These are phyloP conservation scores for Excoecaria agallocha DNA, from an alignment of 345 rosid genomes.

Conservation along the genomic window DNA sequence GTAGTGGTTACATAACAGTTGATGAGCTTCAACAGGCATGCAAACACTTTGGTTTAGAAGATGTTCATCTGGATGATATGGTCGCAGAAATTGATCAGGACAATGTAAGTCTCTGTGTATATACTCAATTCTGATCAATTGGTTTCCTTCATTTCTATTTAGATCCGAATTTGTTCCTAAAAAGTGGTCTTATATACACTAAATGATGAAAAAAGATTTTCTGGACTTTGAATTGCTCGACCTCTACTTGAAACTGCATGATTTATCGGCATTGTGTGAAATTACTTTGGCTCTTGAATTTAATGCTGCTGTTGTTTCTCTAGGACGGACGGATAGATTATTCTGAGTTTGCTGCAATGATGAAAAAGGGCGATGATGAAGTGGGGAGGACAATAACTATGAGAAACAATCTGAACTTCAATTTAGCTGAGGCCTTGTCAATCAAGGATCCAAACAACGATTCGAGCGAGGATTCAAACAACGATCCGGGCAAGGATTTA, in stretches of 20 bases:
- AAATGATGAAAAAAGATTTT: too few species aligned
- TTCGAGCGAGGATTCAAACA: too few species aligned
- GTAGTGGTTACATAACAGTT: constrained; percentile 82
- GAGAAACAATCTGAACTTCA: too few species aligned
- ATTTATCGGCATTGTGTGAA: neutral
- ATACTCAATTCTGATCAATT: neutral
- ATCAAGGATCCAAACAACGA: too few species aligned
- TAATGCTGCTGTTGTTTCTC: neutral
- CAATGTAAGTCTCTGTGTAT: constrained; percentile 54
- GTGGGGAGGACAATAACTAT: constrained; percentile 50
- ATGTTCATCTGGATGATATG: constrained; percentile 72
- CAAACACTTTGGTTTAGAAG: constrained; percentile 87
- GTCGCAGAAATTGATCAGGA: constrained; percentile 87
- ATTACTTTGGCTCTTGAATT: neutral
- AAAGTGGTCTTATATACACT: too few species aligned
- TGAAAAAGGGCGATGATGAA: constrained; percentile 68
- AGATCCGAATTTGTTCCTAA: too few species aligned
- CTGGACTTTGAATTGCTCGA: too few species aligned
- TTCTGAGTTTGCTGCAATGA: constrained; percentile 81
- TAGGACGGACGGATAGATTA: constrained; percentile 93
- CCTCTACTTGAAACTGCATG: too few species aligned
- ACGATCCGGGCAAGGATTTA: too few species aligned
- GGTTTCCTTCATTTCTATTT: neutral
- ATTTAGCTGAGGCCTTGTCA: too few species aligned
- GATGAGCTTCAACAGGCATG: constrained; percentile 95